phyloP scores from a whole-genome alignment of 2,329 filamentous ascomycete species.

The Arthrobotrys conoides region DNA sequence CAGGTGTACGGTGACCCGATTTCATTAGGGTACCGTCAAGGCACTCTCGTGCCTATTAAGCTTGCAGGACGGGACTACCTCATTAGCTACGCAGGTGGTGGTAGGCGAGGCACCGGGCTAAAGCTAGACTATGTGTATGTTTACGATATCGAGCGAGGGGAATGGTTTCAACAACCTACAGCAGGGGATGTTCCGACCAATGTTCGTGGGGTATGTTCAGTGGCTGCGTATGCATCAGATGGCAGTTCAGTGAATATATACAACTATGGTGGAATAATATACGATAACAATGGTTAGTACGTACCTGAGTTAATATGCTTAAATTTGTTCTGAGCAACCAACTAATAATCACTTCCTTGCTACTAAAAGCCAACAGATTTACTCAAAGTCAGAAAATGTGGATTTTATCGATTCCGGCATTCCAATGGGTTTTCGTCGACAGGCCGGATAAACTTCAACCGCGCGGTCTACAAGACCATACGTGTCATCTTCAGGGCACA shows the following conservation, averaged over 20 bases:
- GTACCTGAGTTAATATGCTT: too few species aligned
- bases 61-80: slow-evolving; percentile 49
- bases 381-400: slow-evolving; percentile 44
- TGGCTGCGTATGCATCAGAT: slow-evolving; percentile 45
- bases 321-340: neutral
- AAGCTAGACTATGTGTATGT: slow-evolving; percentile 39
- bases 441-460: slow-evolving; percentile 44
- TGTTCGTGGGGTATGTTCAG: slow-evolving; percentile 41
- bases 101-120: slow-evolving; percentile 29
- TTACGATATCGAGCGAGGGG: slow-evolving; percentile 40
- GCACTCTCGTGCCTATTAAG: slow-evolving; percentile 44
- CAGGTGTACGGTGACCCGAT: slow-evolving; percentile 35
- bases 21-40: slow-evolving; percentile 44
- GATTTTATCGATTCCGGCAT: slow-evolving; percentile 55
- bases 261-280: slow-evolving; percentile 47
- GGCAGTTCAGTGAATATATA: slow-evolving; percentile 53
- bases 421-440: slow-evolving; percentile 54
- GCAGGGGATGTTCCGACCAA: slow-evolving; percentile 37
- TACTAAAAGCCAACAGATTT: slow-evolving; percentile 20
- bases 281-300: slow-evolving; percentile 29
- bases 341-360: neutral
- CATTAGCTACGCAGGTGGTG: slow-evolving; percentile 53
- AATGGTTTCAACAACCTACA: slow-evolving; percentile 48
- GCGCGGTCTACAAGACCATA: slow-evolving; percentile 48
- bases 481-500: slow-evolving; percentile 43